Evolutionary conservation across 2,329 filamentous ascomycete species (phyloP).

Genomic region (Penicillium italicum): DNA sequence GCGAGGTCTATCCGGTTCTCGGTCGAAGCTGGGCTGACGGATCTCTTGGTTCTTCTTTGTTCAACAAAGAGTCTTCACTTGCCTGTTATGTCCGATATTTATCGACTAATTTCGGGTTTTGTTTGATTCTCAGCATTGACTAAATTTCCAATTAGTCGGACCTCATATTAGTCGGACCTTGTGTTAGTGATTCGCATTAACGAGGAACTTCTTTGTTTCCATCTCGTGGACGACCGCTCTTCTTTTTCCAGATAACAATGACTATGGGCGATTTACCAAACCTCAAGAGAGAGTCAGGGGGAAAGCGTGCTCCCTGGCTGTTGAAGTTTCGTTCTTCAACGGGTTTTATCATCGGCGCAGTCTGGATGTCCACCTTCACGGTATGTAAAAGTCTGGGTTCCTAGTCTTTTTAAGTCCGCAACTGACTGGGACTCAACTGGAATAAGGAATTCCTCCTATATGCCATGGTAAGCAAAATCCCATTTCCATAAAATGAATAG

Average conservation of each 20-base stretch:
- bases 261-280: neutral
- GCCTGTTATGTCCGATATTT: neutral
- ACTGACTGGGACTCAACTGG: neutral
- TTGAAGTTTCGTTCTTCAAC: slow-evolving; percentile 57
- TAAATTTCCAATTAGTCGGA: neutral
- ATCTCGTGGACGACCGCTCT: neutral
- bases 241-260: neutral
- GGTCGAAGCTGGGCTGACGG: neutral
- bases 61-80: neutral
- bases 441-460: slow-evolving; percentile 30
- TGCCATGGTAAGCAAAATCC: slow-evolving; percentile 25
- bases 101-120: neutral
- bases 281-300: neutral
- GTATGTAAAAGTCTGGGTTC: slow-evolving; percentile 13
- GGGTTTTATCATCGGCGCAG: slow-evolving; percentile 56
- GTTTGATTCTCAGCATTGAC: neutral
- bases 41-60: neutral
- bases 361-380: slow-evolving; percentile 39
- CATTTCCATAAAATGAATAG: neutral
- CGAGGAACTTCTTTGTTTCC: neutral
- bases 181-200: neutral
- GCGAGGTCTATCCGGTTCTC: neutral
- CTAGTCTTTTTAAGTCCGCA: neutral
- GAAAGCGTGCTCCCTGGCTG: slow-evolving; percentile 21
- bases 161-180: neutral